phyloP scores from a whole-genome alignment of 371 early-diverging fungal genomes.

The Apophysomyces ossiformis region DNA sequence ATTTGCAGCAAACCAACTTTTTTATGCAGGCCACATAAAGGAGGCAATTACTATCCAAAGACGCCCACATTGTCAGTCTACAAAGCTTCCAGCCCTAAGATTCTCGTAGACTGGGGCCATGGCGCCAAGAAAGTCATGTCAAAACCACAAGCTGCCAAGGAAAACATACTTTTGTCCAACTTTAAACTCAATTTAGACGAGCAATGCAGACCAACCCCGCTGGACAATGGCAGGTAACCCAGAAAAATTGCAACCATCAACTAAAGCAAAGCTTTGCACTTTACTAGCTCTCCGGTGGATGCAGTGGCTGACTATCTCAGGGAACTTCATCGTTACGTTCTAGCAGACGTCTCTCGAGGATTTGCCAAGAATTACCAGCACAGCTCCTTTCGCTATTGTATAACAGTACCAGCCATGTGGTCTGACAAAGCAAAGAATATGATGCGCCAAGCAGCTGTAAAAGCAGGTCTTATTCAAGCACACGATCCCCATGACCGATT shows the following conservation, averaged over 20 bases:
- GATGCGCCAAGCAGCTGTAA: slow-evolving; percentile 61
- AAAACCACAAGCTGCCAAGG: slow-evolving; percentile 56
- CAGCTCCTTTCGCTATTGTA: slow-evolving; percentile 48
- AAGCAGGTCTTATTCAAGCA: slow-evolving; percentile 50
- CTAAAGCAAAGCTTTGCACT: slow-evolving; percentile 1
- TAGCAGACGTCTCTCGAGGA: slow-evolving; percentile 44
- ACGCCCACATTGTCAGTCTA: slow-evolving; percentile 53
- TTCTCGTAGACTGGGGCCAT: slow-evolving; percentile 57
- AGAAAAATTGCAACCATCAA: background rate
- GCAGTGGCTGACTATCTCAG: slow-evolving; percentile 47
- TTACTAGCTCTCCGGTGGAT: slow-evolving; percentile 31
- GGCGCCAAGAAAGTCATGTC: slow-evolving; percentile 53
- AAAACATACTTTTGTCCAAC: slow-evolving; percentile 52
- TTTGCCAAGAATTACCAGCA: slow-evolving; percentile 50
- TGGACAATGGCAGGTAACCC: slow-evolving; percentile 40
- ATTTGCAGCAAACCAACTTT: background rate
- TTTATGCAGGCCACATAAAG: slow-evolving; percentile 53
- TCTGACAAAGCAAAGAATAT: slow-evolving; percentile 55
- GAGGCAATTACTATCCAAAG: slow-evolving; percentile 57
- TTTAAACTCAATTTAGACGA: slow-evolving; percentile 63
- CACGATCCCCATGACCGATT: slow-evolving; percentile 58
- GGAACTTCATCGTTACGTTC: slow-evolving; percentile 41
- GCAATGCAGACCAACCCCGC: slow-evolving; percentile 38
- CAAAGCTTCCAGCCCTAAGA: slow-evolving; percentile 35
- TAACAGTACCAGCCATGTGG: slow-evolving; percentile 59